Percentiles rank a stretch among this genome's conserved stretches.
Evolutionary conservation across 768 basidiomycete species (phyloP).

Genomic region (Suillus alpinus): DNA sequence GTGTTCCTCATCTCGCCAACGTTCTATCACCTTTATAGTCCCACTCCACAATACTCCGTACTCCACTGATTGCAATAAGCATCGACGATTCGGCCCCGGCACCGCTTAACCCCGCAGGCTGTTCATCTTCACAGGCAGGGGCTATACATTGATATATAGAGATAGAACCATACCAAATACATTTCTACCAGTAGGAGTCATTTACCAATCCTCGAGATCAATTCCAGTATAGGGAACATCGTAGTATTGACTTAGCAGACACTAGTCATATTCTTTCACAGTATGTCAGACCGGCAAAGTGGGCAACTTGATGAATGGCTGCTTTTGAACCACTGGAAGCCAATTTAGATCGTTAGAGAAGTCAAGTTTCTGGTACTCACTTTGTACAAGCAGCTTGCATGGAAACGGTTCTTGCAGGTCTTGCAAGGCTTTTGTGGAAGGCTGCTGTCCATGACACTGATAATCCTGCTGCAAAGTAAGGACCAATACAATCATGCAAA

Average conservation of each 20-base stretch:
- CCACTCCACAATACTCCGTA: not conserved
- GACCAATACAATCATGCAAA: not conserved
- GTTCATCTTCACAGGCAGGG: not conserved
- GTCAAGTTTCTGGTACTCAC: constrained; percentile 33
- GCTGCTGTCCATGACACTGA: constrained; percentile 83
- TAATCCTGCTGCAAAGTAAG: constrained; percentile 55
- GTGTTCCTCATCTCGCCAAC: not conserved
- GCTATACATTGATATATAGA: no score
- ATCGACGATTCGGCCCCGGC: not conserved
- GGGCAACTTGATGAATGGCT: constrained; percentile 92
- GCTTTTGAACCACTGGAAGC: constrained; percentile 76
- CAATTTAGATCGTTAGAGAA: not conserved
- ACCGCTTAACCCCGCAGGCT: not conserved
- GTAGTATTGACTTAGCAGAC: not conserved
- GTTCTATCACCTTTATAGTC: not conserved
- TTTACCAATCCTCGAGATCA: not conserved
- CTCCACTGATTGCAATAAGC: not conserved
- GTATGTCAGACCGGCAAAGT: constrained; percentile 82
- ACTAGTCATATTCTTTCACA: constrained; percentile 34
- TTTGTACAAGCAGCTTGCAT: constrained; percentile 89
- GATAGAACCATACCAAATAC: not conserved
- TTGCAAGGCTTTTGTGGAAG: constrained; percentile 89
- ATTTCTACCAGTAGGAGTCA: not conserved
- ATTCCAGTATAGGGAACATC: not conserved
- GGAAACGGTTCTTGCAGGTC: constrained; percentile 94